Conservation (phyloP, 2,329 filamentous ascomycete species). For the Colletotrichum liaoningense region DNA sequence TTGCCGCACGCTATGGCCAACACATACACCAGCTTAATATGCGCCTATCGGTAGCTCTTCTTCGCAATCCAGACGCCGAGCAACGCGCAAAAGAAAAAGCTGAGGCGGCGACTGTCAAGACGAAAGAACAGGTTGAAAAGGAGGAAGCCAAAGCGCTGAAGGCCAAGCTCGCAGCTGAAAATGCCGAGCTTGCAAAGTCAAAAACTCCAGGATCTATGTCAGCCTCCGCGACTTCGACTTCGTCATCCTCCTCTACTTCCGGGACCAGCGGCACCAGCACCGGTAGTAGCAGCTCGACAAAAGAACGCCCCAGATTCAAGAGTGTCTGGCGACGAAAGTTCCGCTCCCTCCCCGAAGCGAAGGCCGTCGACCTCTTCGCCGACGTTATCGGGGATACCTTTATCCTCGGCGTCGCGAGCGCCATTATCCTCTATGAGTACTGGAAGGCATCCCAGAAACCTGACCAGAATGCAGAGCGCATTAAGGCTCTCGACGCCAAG, state of each 20-base stretch:
- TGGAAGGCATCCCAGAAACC: slow-evolving; percentile 70
- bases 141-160: slow-evolving; percentile 60
- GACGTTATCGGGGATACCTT: slow-evolving; percentile 74
- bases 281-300: background rate
- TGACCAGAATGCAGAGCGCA: slow-evolving; percentile 65
- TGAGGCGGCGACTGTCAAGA: slow-evolving; percentile 73
- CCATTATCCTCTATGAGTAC: slow-evolving; percentile 71
- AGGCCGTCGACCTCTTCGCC: slow-evolving; percentile 75
- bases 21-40: slow-evolving; percentile 75
- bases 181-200: slow-evolving; percentile 1
- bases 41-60: slow-evolving; percentile 68
- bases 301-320: slow-evolving; percentile 39
- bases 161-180: slow-evolving; percentile 45
- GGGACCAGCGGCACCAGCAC: background rate
- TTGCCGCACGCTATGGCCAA: slow-evolving; percentile 73
- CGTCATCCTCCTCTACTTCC: background rate
- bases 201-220: background rate
- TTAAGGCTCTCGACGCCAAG: slow-evolving; percentile 60
- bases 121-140: slow-evolving; percentile 68
- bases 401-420: slow-evolving; percentile 69
- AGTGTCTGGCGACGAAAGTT: slow-evolving; percentile 74
- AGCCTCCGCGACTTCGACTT: background rate
- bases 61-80: slow-evolving; percentile 69
- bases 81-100: slow-evolving; percentile 70
- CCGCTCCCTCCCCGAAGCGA: slow-evolving; percentile 70